phyloP scores from a whole-genome alignment of 2,329 filamentous ascomycete genomes.

The Didymella pomorum region DNA sequence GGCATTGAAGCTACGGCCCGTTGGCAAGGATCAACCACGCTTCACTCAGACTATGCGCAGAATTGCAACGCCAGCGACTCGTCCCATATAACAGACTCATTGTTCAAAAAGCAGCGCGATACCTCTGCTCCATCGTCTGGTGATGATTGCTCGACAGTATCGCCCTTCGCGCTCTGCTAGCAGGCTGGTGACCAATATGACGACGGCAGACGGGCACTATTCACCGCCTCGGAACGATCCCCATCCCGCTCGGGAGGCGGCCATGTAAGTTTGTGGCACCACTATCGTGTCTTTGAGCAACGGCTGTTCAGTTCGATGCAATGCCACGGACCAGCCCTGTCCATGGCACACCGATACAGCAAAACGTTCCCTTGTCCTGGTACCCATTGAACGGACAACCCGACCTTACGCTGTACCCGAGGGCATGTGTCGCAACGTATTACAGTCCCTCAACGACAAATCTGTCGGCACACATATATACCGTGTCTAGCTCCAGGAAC shows the following conservation, averaged over 20 bases:
- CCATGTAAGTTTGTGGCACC: conserved; percentile 37
- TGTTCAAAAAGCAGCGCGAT: conserved; percentile 11
- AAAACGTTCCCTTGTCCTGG: conserved; percentile 32
- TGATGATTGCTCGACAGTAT: conserved; percentile 29
- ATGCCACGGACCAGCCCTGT: conserved; percentile 26
- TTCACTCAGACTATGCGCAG: conserved; percentile 17
- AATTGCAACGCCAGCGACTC: conserved; percentile 19
- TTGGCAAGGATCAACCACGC: conserved; percentile 33
- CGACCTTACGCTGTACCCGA: conserved; percentile 33
- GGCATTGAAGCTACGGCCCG: conserved; percentile 34
- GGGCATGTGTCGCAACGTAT: conserved; percentile 28
- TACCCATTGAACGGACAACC: conserved; percentile 39
- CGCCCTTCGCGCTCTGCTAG: conserved; percentile 18
- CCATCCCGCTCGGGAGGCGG: conserved; percentile 29
- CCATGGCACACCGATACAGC: conserved; percentile 28
- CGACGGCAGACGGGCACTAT: conserved; percentile 13
- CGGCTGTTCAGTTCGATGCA: conserved; percentile 24
- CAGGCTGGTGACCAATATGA: conserved; percentile 20
- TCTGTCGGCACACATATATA: conserved; percentile 28
- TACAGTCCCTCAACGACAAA: conserved; percentile 25
- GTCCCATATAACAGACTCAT: conserved; percentile 20
- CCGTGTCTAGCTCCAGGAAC: conserved; percentile 28
- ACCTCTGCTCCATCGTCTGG: conserved; percentile 23
- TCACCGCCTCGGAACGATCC: conserved; percentile 27
- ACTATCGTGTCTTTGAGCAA: conserved; percentile 34